A percentile compares a stretch with the other conserved stretches of the same genome.
Conservation (phyloP, 495 filamentous ascomycete species). For the Choiromyces venosus region DNA sequence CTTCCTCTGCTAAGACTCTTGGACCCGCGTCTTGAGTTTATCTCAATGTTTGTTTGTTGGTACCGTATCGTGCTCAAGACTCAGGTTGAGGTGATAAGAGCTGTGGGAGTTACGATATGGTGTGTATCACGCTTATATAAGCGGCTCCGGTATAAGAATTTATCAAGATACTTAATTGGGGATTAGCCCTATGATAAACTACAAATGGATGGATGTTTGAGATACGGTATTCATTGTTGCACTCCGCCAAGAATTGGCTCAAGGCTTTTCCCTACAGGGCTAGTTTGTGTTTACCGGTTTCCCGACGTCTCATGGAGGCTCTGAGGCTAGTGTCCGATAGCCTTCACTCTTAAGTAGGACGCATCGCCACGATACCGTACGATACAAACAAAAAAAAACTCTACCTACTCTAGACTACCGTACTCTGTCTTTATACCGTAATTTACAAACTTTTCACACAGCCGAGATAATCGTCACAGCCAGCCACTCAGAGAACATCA, state of each 20-base stretch:
- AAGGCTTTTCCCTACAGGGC: no score
- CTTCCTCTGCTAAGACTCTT: background rate
- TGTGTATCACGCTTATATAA: background rate
- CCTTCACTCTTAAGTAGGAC: background rate
- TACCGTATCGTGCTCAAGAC: background rate
- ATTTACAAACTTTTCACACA: background rate
- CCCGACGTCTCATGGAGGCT: background rate
- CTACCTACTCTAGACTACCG: background rate
- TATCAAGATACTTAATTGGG: no score
- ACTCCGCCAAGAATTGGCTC: background rate
- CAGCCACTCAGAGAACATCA: background rate
- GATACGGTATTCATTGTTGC: background rate
- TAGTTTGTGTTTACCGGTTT: background rate
- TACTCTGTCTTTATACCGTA: background rate
- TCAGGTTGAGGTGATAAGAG: background rate
- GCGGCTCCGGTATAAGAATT: background rate
- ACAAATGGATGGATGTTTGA: background rate
- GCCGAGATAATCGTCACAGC: background rate
- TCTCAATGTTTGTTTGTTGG: background rate
- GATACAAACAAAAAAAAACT: background rate
- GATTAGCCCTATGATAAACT: no score
- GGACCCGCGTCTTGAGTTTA: background rate
- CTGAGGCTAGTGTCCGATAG: background rate
- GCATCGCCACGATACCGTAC: background rate
- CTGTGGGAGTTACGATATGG: background rate